Base-by-base conservation (phyloP, 2,329 filamentous ascomycete genomes). In the Tolypocladium sp. region DNA sequence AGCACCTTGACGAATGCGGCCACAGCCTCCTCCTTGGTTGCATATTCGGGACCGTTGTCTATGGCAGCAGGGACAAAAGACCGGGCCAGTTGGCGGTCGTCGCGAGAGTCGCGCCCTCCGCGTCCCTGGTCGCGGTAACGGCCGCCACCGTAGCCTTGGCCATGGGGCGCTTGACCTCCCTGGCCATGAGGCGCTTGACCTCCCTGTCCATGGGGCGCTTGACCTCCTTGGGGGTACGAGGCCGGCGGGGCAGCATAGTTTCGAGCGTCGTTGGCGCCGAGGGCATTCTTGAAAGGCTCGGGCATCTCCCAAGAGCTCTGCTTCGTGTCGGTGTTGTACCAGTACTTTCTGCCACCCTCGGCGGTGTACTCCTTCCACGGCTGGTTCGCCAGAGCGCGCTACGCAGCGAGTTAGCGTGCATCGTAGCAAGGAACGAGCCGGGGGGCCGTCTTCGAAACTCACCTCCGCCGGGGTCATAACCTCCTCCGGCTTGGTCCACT, bases 231-330 rank as follows among this genome's bases (percentile, higher is more conserved):
- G 30, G 22, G 37, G 37, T 41, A n/a, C 53, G 55, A 49, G 25
- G 57, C 54, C 4, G 59, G 33, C 25, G 57, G n/a, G 17, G 35
- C 35, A 17, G 37, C 35, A 17, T 55, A 42, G 51, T 9, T 42
- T 27, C 59, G 52, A 33, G n/a, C 2, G 9, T 60, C 72, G 46
- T 79, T 79, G 63, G 85, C 82, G 57, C 87, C 87, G 60, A 92
- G 78, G 61, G 90, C 89, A 66, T 82, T 82, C 70, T 90, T 91
- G 76, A 92, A 92, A 63, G 78, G 85, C 58, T 91, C 89, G 59
- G 94, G 94, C 82, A 96, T 92, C 69, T 92, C 89, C 94, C 94
- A 99, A 38, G 90, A 91, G 72, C 92, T 97, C 76, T 92, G 84
- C 75, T 93, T 92, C 52, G 90, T 92, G 74, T 95, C 89, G 40